Evolutionary conservation across 2,329 filamentous ascomycete species (phyloP).

Genomic region (Pseudogymnoascus sp.): DNA sequence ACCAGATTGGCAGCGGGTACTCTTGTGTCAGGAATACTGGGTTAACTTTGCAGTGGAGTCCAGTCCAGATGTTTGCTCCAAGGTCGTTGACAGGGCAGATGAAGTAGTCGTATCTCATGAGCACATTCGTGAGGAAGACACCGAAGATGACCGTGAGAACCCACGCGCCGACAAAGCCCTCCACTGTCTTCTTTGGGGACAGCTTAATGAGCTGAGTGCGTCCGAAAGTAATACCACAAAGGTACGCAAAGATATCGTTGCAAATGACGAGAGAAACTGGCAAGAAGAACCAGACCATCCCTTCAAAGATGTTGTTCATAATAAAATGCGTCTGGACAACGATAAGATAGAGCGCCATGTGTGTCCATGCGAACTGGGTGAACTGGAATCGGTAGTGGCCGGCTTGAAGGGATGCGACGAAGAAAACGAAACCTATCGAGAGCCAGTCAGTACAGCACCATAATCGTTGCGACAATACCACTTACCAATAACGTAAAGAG

Average conservation of each 20-base stretch:
- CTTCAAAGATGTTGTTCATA: slow-evolving; percentile 99
- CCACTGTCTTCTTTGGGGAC: slow-evolving; percentile 97
- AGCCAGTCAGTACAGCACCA: slow-evolving; percentile 25
- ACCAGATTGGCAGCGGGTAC: slow-evolving; percentile 64
- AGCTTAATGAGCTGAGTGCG: slow-evolving; percentile 95
- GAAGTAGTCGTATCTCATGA: slow-evolving; percentile 92
- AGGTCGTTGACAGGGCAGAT: slow-evolving; percentile 97
- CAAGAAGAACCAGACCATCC: slow-evolving; percentile 99
- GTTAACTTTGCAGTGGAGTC: slow-evolving; percentile 82
- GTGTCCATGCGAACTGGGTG: slow-evolving; percentile 98
- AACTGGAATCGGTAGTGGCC: slow-evolving; percentile 98
- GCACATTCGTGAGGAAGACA: slow-evolving; percentile 68
- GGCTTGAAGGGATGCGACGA: slow-evolving; percentile 87
- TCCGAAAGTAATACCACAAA: slow-evolving; percentile 95
- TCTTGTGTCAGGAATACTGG: slow-evolving; percentile 77
- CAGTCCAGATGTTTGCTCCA: slow-evolving; percentile 85
- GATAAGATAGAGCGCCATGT: slow-evolving; percentile 97
- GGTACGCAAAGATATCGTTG: slow-evolving; percentile 97
- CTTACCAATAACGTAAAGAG: slow-evolving; percentile 92
- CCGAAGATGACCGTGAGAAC: slow-evolving; percentile 87
- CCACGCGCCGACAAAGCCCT: slow-evolving; percentile 95
- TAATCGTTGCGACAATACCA: slow-evolving; percentile 13
- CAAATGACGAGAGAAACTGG: slow-evolving; percentile 92
- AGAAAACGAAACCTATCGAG: slow-evolving; percentile 82
- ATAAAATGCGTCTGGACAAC: slow-evolving; percentile 98